Base-by-base conservation (phyloP, 2,329 filamentous ascomycete genomes). In the Alternaria hordeiaustralica region DNA sequence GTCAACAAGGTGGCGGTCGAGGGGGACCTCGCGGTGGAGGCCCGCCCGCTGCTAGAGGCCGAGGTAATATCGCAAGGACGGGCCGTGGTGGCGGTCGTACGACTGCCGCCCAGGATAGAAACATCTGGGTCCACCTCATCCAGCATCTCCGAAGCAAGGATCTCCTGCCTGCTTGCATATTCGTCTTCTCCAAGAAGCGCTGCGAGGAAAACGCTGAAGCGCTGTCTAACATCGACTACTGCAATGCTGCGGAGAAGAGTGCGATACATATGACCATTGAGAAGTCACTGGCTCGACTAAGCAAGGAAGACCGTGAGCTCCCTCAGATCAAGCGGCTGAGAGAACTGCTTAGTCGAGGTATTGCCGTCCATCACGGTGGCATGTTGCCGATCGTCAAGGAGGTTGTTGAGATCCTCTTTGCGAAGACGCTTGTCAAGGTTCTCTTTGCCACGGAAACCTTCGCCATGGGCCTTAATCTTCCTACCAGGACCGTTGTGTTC, bases 371-470 rank as follows among this genome's bases (percentile, higher is more conserved):
- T 75, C 96, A 99, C 76, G 95, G 96, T 67, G 96, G 96, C 36
- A 85, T 99, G 66, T 81, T 99, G 21, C 96, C 96, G 0, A 99
- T 99, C 67, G 94, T 98, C 71, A 99, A 99, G 80, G 96, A 99
- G 79, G 89, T 98, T 23, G 96, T 99, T 1, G 96, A 99, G 79
- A 97, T 99, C 57, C 82, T 99, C 15, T 99, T 99, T 73, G 95
- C 96, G 0, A 94, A 93, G 80, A 96, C 94, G 1, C 83, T 99
- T 59, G 96, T 99, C 62, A 99, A 99, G 81, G 92, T 99, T 4
- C 87, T 99, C 3, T 99, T 99, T 75, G 96, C 96, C 0, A 99
- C 96, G 0, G 96, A 99, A 79, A 99, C 96, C 0, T 99, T 99
- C 79, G 96, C 96, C 36, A 99, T 99, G 94, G 96, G 96, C 26